Evolutionary conservation across 116 monocot species (phyloP).

Genomic region (Trichopus zeylanicus): DNA sequence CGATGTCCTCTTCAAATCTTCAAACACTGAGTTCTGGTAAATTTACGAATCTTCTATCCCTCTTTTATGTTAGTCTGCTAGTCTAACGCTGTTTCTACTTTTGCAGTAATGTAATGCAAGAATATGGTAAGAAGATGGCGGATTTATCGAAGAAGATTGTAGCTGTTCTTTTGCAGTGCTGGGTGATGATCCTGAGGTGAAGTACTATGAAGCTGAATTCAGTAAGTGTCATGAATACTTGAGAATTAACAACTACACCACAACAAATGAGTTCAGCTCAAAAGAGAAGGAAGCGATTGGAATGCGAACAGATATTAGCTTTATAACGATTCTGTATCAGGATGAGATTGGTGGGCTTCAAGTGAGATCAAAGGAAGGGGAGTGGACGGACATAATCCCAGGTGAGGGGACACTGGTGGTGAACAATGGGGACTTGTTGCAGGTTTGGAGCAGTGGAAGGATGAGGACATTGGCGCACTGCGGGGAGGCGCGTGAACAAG

Average conservation of each 20-base stretch:
- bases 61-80: background rate
- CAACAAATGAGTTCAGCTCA: background rate
- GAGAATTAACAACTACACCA: constrained; percentile 35
- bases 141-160: constrained; percentile 25
- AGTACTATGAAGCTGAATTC: constrained; percentile 27
- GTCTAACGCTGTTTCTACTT: background rate
- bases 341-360: constrained; percentile 45
- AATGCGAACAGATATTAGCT: constrained; percentile 60
- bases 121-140: constrained; percentile 34
- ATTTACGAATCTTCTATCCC: background rate
- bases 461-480: constrained; percentile 34
- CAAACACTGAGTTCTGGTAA: constrained; percentile 25
- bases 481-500: background rate
- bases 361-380: constrained; percentile 27
- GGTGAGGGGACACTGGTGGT: constrained; percentile 24
- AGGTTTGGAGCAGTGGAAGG: constrained; percentile 46
- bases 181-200: constrained; percentile 15
- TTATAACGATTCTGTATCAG: constrained; percentile 41
- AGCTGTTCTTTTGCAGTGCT: constrained; percentile 20
- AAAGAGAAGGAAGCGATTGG: constrained; percentile 29
- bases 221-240: constrained; percentile 34
- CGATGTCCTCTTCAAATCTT: constrained; percentile 14
- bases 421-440: constrained; percentile 41
- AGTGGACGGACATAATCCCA: constrained; percentile 24
- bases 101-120: constrained; percentile 19